Percentiles rank a stretch among this genome's conserved stretches.
These are phyloP conservation scores for Saccharum hybrid DNA, from an alignment of 202 grass and related monocot genomes.

Conservation along the genomic window DNA sequence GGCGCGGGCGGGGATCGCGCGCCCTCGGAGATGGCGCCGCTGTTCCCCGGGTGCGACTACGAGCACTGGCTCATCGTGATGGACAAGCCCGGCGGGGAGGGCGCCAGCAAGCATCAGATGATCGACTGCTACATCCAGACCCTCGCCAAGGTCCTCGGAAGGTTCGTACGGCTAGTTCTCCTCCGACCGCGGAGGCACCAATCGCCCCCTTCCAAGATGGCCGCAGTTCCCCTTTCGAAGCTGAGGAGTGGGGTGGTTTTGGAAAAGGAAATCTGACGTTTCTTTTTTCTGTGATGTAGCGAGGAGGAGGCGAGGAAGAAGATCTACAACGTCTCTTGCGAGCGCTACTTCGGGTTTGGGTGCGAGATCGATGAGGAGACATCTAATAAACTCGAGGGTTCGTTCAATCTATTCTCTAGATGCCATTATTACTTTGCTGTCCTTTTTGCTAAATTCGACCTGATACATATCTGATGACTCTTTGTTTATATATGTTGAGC, in stretches of 20 bases:
- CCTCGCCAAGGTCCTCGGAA: conserved; percentile 80
- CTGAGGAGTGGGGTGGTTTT: background rate
- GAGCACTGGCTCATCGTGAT: conserved; percentile 97
- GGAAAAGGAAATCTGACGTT: background rate
- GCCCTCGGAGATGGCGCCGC: conserved; percentile 79
- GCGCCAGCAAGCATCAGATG: conserved; percentile 84
- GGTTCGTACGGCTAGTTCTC: conserved; percentile 42
- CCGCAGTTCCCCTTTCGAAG: background rate
- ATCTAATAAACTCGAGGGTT: conserved; percentile 92
- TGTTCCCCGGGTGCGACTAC: conserved; percentile 91
- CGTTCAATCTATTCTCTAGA: background rate
- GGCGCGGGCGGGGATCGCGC: conserved; percentile 54
- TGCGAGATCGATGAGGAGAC: conserved; percentile 93
- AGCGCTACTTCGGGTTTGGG: conserved; percentile 89
- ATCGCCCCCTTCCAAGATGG: background rate
- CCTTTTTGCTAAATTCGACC: too few relatives aligned
- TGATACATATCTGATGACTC: too few relatives aligned
- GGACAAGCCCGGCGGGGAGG: conserved; percentile 87
- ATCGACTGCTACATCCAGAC: conserved; percentile 89
- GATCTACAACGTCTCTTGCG: conserved; percentile 92
- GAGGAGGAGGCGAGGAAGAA: conserved; percentile 84
- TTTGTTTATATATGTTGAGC: too few relatives aligned
- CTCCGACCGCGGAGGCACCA: background rate
- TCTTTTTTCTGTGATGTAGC: conserved; percentile 16
- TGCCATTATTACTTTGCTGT: too few relatives aligned